phyloP scores from a whole-genome alignment of 257 asterid genomes.

The Solanum sejunctum region DNA sequence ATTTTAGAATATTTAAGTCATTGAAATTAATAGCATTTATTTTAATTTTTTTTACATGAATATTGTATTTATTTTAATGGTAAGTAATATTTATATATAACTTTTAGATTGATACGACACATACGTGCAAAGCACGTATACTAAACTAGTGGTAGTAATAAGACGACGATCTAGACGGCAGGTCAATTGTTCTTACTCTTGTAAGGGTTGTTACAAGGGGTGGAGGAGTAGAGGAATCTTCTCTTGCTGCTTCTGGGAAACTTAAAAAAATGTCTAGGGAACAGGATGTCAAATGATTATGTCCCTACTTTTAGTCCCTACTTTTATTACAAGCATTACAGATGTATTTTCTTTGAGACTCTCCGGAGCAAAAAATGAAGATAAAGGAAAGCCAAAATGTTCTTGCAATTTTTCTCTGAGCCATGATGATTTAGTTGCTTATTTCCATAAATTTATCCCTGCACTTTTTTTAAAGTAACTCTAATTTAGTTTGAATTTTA shows the following conservation, averaged over 20 bases:
- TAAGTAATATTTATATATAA: too few species aligned
- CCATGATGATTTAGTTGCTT: neutral
- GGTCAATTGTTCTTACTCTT: too few species aligned
- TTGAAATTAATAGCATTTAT: too few species aligned
- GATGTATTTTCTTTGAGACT: neutral
- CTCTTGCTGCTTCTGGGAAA: neutral
- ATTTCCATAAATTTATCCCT: neutral
- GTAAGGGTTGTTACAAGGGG: neutral
- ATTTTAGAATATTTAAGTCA: too few species aligned
- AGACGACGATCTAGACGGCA: too few species aligned
- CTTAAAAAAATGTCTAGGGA: neutral
- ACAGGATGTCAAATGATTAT: neutral
- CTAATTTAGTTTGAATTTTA: neutral
- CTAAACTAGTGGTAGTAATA: too few species aligned
- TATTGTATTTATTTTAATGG: too few species aligned
- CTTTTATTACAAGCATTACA: neutral
- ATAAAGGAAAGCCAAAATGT: neutral
- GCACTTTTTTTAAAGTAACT: neutral
- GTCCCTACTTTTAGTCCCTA: neutral
- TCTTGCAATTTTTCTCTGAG: neutral
- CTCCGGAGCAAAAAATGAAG: neutral
- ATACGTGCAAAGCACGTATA: too few species aligned
- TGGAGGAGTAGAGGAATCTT: neutral
- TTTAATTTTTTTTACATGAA: too few species aligned
- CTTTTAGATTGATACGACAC: too few species aligned